phyloP scores from a whole-genome alignment of 768 basidiomycete species.

The Leucosporidium scottii region DNA sequence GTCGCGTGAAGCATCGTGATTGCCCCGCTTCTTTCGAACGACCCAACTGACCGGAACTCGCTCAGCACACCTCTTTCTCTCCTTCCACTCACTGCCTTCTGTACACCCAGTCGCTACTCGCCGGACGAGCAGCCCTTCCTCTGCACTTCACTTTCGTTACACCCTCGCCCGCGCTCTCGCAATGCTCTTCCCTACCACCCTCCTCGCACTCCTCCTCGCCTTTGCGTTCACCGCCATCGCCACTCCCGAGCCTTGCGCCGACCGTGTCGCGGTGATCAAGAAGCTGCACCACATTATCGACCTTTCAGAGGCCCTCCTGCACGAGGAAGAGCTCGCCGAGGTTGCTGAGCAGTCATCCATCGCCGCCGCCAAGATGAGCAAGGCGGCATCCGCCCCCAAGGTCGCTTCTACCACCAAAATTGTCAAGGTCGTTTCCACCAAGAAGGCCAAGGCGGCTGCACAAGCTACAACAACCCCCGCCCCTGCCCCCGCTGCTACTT shows the following conservation, averaged over 20 bases:
- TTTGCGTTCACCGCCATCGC: slow-evolving; percentile 16
- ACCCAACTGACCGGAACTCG: no score
- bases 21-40: no score
- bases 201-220: slow-evolving; percentile 13
- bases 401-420: not conserved
- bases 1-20: no score
- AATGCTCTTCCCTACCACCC: no score
- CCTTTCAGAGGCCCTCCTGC: not conserved
- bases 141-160: no score
- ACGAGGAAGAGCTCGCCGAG: slow-evolving; percentile 6
- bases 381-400: not conserved
- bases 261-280: slow-evolving; percentile 26
- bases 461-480: not conserved
- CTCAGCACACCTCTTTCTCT: no score
- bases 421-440: slow-evolving; percentile 1
- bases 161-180: no score
- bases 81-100: no score
- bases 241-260: slow-evolving; percentile 23
- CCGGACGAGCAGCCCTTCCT: no score
- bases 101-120: no score
- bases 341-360: slow-evolving; percentile 1
- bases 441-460: not conserved
- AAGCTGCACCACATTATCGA: not conserved
- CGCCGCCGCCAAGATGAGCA: not conserved
- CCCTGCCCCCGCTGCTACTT: not conserved